phyloP scores from a whole-genome alignment of 108 stramenopile species.

The Aurantiochytrium sp. region DNA sequence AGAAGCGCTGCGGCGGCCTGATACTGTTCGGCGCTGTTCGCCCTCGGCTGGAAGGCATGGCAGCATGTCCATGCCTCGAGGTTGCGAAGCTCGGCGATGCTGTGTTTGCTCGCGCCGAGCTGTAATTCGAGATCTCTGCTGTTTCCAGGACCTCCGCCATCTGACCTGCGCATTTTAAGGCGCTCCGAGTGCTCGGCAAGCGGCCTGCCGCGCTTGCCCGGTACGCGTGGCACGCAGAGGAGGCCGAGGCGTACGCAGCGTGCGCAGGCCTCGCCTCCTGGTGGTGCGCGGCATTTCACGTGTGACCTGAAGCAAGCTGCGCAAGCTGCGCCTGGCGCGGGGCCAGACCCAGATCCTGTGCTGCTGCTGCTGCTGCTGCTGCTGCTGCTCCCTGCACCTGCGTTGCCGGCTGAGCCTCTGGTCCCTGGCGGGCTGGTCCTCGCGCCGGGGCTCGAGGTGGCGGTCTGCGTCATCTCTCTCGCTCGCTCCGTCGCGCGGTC shows the following conservation, averaged over 20 bases:
- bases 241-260: background rate
- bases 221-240: background rate
- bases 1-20: background rate
- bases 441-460: too few relatives aligned
- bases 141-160: background rate
- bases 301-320: background rate
- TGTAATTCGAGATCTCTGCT: background rate
- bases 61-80: background rate
- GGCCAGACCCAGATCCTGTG: too few relatives aligned
- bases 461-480: too few relatives aligned
- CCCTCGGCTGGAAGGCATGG: background rate
- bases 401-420: too few relatives aligned
- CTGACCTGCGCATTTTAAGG: background rate
- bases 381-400: too few relatives aligned
- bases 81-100: background rate
- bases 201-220: background rate
- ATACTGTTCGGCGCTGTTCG: background rate
- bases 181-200: background rate
- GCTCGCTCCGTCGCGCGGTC: too few relatives aligned
- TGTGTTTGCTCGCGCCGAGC: background rate
- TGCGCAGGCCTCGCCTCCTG: background rate
- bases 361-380: too few relatives aligned
- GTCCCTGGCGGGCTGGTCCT: too few relatives aligned
- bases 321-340: background rate
- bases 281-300: background rate